A percentile compares a stretch with the other conserved stretches of the same genome.
These are phyloP conservation scores for Plasmodium coatneyi DNA, from an alignment of 169 alveolate species.

Conservation along the genomic window DNA sequence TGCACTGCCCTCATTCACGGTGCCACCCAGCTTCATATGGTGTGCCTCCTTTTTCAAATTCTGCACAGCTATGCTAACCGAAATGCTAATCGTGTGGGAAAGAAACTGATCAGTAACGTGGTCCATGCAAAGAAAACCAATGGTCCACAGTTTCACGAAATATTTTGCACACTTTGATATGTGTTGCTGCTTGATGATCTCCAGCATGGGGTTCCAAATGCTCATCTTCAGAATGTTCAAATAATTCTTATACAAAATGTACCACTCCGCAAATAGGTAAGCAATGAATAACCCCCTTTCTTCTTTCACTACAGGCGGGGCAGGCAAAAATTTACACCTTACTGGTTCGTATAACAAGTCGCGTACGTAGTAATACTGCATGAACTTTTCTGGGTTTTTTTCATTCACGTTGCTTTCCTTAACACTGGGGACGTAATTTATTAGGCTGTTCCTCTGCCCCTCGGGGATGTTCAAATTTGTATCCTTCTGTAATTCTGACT, in stretches of 20 bases:
- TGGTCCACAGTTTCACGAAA: constrained; percentile 31
- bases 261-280: constrained; percentile 65
- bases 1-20: not conserved
- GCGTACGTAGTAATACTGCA: not conserved
- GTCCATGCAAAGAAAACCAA: constrained; percentile 57
- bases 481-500: constrained; percentile 1
- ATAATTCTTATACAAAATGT: constrained; percentile 63
- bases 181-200: constrained; percentile 42
- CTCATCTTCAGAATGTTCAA: constrained; percentile 36
- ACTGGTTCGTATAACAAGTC: constrained; percentile 48
- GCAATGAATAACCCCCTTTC: constrained; percentile 63
- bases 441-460: not conserved
- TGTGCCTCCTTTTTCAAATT: constrained; percentile 8
- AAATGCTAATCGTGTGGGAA: constrained; percentile 27
- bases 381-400: constrained; percentile 7
- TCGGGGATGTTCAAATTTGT: constrained; percentile 4
- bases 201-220: constrained; percentile 24
- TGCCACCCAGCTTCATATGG: not conserved
- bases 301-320: constrained; percentile 55
- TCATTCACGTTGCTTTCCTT: not conserved
- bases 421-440: constrained; percentile 9
- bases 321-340: constrained; percentile 57
- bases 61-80: constrained; percentile 70
- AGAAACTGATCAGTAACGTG: constrained; percentile 40
- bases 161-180: constrained; percentile 41